A percentile compares a stretch with the other conserved stretches of the same genome.
Conservation (phyloP, 78 protist genomes). For the Tieghemostelium lacteum region DNA sequence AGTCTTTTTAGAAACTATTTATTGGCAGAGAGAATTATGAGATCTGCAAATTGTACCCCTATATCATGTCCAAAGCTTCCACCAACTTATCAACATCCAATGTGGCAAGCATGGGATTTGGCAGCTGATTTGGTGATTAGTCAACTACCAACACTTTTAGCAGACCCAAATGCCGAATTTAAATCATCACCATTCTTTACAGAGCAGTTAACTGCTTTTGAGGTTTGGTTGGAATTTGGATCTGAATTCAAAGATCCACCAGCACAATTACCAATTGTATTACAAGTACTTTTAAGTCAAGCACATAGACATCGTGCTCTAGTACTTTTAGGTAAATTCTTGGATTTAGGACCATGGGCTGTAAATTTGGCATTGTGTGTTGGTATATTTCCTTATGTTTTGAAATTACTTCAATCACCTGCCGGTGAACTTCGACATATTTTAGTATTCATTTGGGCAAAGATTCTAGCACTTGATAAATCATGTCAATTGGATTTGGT, state of each 20-base stretch:
- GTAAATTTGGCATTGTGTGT: slow-evolving; percentile 92
- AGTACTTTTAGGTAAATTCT: slow-evolving; percentile 91
- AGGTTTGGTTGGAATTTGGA: slow-evolving; percentile 96
- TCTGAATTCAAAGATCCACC: slow-evolving; percentile 84
- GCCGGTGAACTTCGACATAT: slow-evolving; percentile 84
- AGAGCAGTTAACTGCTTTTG: slow-evolving; percentile 96
- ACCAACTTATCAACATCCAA: slow-evolving; percentile 81
- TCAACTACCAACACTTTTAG: slow-evolving; percentile 83
- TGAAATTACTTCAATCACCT: slow-evolving; percentile 91
- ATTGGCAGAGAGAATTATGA: slow-evolving; percentile 97
- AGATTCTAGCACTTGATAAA: slow-evolving; percentile 78
- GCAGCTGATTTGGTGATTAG: slow-evolving; percentile 92
- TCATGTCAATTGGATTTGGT: slow-evolving; percentile 90
- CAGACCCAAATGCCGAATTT: slow-evolving; percentile 72
- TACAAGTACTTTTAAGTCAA: slow-evolving; percentile 95
- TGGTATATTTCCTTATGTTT: slow-evolving; percentile 98
- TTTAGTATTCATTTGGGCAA: slow-evolving; percentile 96
- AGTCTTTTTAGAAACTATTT: slow-evolving; percentile 97
- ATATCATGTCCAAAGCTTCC: slow-evolving; percentile 96
- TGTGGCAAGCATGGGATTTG: slow-evolving; percentile 96
- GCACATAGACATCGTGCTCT: slow-evolving; percentile 95
- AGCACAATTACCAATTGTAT: slow-evolving; percentile 96
- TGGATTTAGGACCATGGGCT: slow-evolving; percentile 98
- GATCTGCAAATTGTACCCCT: slow-evolving; percentile 92
- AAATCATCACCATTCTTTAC: slow-evolving; percentile 89